Evolutionary conservation across 192 early-diverging fungal genomes (phyloP).

Genomic region (Coemansia furcata): DNA sequence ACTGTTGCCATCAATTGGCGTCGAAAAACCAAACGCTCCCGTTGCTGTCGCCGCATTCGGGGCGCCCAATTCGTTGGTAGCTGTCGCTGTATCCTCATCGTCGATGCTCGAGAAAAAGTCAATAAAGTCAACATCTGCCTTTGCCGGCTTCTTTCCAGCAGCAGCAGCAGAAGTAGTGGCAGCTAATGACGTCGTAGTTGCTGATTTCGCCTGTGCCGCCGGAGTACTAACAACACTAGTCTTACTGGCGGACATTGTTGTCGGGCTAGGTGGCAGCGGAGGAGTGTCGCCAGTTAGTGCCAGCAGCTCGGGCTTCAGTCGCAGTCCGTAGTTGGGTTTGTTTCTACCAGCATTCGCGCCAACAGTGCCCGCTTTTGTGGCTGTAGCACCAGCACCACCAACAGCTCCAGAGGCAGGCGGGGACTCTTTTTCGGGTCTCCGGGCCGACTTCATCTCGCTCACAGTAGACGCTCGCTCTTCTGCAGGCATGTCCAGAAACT

Average conservation of each 20-base stretch:
- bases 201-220: not conserved
- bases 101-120: slow-evolving; percentile 59
- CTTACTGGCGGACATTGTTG: not conserved
- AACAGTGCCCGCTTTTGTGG: slow-evolving; percentile 7
- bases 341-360: not conserved
- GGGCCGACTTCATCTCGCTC: slow-evolving; percentile 22
- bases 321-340: slow-evolving; percentile 47
- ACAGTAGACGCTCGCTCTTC: slow-evolving; percentile 30
- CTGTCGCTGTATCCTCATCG: slow-evolving; percentile 14
- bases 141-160: slow-evolving; percentile 4
- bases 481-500: slow-evolving; percentile 48
- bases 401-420: not conserved
- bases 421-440: slow-evolving; percentile 18
- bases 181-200: not conserved
- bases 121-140: slow-evolving; percentile 47
- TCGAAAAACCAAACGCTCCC: not conserved
- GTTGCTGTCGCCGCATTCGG: not conserved
- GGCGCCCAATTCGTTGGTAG: not conserved
- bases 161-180: not conserved
- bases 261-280: slow-evolving; percentile 2
- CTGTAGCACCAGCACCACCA: not conserved
- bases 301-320: slow-evolving; percentile 47
- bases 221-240: not conserved
- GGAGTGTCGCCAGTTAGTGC: slow-evolving; percentile 15
- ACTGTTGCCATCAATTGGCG: not conserved